phyloP scores from a whole-genome alignment of 2,329 filamentous ascomycete genomes.

The Emmonsia crescens region DNA sequence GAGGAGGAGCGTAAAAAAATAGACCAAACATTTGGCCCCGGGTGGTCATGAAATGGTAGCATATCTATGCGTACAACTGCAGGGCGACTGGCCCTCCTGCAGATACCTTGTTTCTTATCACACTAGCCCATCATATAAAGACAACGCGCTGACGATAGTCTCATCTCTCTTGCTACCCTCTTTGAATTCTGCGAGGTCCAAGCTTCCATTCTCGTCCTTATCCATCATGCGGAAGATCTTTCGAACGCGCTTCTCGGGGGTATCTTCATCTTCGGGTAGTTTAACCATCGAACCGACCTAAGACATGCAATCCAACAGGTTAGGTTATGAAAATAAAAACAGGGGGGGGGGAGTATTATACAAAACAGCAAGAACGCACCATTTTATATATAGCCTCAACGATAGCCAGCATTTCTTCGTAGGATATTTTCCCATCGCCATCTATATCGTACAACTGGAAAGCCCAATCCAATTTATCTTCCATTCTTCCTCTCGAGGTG shows the following conservation, averaged over 20 bases:
- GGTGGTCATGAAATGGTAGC: not conserved
- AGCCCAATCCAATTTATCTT: conserved; percentile 98
- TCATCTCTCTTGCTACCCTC: conserved; percentile 98
- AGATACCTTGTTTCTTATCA: conserved; percentile 32
- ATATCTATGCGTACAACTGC: not conserved
- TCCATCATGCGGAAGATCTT: conserved; percentile 99
- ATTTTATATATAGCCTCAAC: conserved; percentile 99
- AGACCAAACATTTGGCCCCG: not conserved
- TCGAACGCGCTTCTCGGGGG: conserved; percentile 90
- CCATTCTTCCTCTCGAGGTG: conserved; percentile 95
- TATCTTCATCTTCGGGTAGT: conserved; percentile 95
- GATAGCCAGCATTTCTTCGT: conserved; percentile 97
- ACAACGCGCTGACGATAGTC: conserved; percentile 94
- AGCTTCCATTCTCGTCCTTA: conserved; percentile 95
- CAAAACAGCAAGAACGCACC: conserved; percentile 44
- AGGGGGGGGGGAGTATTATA: not conserved
- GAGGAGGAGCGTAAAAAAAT: not conserved
- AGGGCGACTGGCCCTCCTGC: not conserved
- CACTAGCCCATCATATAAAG: conserved; percentile 90
- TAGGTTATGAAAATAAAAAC: not conserved
- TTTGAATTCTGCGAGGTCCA: conserved; percentile 98
- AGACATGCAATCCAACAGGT: not conserved
- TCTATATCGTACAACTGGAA: conserved; percentile 99
- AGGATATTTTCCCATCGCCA: conserved; percentile 96
- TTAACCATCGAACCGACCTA: conserved; percentile 99